These are phyloP conservation scores for Endotrypanum monterogeii DNA, from an alignment of 208 protist genomes.

Conservation along the genomic window DNA sequence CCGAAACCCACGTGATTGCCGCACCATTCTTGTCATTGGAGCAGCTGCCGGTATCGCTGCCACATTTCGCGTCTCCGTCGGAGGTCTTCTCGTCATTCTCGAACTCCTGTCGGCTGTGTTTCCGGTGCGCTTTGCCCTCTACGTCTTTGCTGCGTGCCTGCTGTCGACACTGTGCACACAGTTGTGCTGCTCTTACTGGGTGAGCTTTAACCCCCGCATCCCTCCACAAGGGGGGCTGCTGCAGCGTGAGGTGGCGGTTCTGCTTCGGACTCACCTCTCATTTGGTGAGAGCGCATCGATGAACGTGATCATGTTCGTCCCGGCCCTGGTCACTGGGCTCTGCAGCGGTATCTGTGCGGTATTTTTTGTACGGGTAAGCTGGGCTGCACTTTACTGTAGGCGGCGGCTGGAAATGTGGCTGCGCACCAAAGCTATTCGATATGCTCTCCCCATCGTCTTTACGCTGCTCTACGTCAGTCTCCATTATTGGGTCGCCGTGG, in stretches of 20 bases:
- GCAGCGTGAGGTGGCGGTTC: constrained; percentile 35
- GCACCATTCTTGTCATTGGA: constrained; percentile 50
- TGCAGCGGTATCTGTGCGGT: constrained; percentile 40
- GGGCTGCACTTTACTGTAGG: constrained; percentile 38
- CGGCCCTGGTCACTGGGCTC: constrained; percentile 40
- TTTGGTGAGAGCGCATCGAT: constrained; percentile 47
- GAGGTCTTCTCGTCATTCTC: constrained; percentile 54
- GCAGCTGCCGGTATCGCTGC: constrained; percentile 54
- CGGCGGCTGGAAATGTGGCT: constrained; percentile 37
- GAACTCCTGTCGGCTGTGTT: constrained; percentile 55
- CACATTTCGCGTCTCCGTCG: constrained; percentile 55
- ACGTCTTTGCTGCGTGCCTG: constrained; percentile 60
- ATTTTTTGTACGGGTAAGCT: constrained; percentile 47
- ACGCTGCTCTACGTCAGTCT: constrained; percentile 47
- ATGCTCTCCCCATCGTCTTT: constrained; percentile 41
- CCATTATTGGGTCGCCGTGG: constrained; percentile 39
- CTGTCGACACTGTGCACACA: constrained; percentile 52
- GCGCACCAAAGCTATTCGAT: constrained; percentile 41
- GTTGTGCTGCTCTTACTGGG: constrained; percentile 50
- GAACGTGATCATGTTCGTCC: constrained; percentile 51
- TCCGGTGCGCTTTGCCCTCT: constrained; percentile 57
- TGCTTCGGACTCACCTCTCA: constrained; percentile 37
- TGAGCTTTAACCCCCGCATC: constrained; percentile 39
- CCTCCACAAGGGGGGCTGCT: constrained; percentile 30
- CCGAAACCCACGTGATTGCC: constrained; percentile 55